phyloP scores from a whole-genome alignment of 2,329 filamentous ascomycete species.

The Herpotrichia juniperi region DNA sequence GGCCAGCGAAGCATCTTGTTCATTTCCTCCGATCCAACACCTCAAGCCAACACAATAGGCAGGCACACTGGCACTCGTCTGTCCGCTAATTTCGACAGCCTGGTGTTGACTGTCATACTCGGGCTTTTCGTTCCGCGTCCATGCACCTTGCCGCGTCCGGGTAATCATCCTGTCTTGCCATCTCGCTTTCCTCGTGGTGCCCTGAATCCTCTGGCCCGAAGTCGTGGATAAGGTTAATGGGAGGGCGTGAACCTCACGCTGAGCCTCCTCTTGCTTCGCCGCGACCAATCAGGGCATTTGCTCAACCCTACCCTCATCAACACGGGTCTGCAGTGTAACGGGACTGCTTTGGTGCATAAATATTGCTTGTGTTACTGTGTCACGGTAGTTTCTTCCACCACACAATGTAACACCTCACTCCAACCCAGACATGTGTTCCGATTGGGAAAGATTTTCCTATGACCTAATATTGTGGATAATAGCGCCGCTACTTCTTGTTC shows the following conservation, averaged over 20 bases:
- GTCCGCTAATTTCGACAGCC: conserved; percentile 18
- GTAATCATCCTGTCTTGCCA: conserved; percentile 21
- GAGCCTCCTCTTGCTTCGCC: conserved; percentile 20
- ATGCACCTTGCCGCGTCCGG: conserved; percentile 21
- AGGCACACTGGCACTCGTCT: conserved; percentile 6
- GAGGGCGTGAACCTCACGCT: conserved; percentile 33
- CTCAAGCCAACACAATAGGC: neutral
- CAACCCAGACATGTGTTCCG: conserved; percentile 12
- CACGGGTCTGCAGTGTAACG: conserved; percentile 28
- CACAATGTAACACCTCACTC: conserved; percentile 32
- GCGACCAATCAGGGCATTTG: conserved; percentile 19
- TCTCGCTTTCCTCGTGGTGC: conserved; percentile 27
- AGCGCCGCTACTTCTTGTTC: neutral
- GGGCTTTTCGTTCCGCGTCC: conserved; percentile 29
- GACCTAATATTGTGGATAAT: conserved; percentile 6
- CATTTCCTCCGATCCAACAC: neutral
- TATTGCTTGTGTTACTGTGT: conserved; percentile 35
- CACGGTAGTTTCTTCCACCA: conserved; percentile 20
- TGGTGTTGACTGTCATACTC: conserved; percentile 30
- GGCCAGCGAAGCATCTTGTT: neutral
- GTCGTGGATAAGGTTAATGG: conserved; percentile 41
- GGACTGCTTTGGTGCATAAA: conserved; percentile 21
- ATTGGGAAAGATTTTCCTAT: conserved; percentile 11
- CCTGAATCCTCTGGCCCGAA: conserved; percentile 36
- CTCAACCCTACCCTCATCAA: conserved; percentile 9